Evolutionary conservation across 345 rosid species (phyloP).

Genomic region (Eucalyptus lansdowneana): DNA sequence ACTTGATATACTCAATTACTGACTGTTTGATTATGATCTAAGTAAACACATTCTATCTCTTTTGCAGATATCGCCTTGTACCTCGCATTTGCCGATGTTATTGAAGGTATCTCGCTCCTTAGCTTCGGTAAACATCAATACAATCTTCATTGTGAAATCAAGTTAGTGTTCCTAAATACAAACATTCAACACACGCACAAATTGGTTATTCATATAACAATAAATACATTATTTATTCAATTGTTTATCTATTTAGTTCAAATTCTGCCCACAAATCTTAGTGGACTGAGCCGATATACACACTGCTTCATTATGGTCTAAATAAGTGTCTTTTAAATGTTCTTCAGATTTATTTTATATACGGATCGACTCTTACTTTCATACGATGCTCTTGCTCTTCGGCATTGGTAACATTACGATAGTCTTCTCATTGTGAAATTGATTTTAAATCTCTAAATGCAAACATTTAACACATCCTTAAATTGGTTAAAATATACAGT

Average conservation of each 20-base stretch:
- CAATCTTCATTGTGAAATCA: not conserved
- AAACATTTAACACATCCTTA: no score
- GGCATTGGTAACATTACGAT: fast-evolving
- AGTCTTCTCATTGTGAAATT: no score
- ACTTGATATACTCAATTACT: no score
- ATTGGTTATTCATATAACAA: not conserved
- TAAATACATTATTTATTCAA: not conserved
- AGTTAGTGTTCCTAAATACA: not conserved
- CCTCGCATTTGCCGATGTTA: fast-evolving
- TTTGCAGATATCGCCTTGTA: not conserved
- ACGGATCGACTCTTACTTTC: no score
- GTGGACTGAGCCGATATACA: not conserved
- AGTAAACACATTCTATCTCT: not conserved
- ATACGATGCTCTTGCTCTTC: fast-evolving
- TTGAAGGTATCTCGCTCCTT: fast-evolving
- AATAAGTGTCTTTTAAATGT: no score
- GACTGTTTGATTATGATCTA: no score
- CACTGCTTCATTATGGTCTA: not conserved
- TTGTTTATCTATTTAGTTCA: not conserved
- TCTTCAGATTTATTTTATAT: fast-evolving
- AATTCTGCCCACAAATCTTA: no score
- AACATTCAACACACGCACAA: not conserved
- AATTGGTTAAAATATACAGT: no score
- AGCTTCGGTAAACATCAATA: no score
- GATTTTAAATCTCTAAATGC: fast-evolving